These are phyloP conservation scores for Trichoderma sp. DNA, from an alignment of 2,329 filamentous ascomycete genomes.

Conservation along the genomic window DNA sequence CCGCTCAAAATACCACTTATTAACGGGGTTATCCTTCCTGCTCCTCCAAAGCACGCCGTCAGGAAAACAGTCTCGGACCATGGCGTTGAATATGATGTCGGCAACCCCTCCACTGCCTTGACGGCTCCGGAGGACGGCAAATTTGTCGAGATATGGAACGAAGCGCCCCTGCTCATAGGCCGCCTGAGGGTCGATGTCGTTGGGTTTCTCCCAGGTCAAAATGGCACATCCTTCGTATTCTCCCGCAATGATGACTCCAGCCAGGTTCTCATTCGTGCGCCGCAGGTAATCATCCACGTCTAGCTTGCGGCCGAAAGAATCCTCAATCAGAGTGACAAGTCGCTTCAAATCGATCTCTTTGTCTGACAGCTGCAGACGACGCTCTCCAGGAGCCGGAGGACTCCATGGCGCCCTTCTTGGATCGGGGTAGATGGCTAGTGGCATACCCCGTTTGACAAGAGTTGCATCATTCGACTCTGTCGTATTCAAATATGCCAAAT, in stretches of 20 bases:
- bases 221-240: conserved; percentile 96
- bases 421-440: conserved; percentile 78
- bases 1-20: conserved; percentile 98
- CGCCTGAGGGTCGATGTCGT: conserved; percentile 54
- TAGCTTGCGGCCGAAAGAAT: conserved; percentile 84
- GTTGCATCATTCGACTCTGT: conserved; percentile 57
- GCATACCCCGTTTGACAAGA: conserved; percentile 87
- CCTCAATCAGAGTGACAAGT: conserved; percentile 83
- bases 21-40: conserved; percentile 87
- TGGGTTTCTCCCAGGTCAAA: conserved; percentile 86
- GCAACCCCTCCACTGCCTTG: conserved; percentile 92
- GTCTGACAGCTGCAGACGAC: conserved; percentile 71
- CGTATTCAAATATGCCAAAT: conserved; percentile 33
- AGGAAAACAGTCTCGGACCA: conserved; percentile 88
- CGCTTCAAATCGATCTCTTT: conserved; percentile 78
- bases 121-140: conserved; percentile 83
- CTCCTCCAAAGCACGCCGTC: conserved; percentile 90
- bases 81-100: conserved; percentile 93
- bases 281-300: conserved; percentile 79
- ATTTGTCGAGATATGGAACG: conserved; percentile 96
- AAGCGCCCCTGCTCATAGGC: conserved; percentile 58
- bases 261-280: conserved; percentile 77
- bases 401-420: conserved; percentile 68
- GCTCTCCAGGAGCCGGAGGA: conserved; percentile 57
- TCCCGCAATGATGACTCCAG: conserved; percentile 90